Base-by-base conservation (phyloP, 2,329 filamentous ascomycete genomes). In the Emergomyces pasteurianus region DNA sequence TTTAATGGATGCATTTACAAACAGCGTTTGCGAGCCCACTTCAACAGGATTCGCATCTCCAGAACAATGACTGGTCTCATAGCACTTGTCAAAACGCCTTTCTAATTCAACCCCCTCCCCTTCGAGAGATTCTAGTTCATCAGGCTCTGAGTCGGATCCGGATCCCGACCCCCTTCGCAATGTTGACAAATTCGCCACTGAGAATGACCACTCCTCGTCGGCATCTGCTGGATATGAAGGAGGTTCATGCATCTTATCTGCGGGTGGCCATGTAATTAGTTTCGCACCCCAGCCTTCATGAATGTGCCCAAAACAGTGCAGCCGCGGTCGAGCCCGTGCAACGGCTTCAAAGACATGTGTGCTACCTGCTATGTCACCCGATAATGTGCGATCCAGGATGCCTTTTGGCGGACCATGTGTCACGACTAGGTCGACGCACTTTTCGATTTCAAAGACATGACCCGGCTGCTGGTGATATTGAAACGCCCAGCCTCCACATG, bases 281-380 rank as follows among this genome's bases (percentile, higher is more conserved):
- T 78, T 80, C 0, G 76, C 79, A 2, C 84, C 85, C 81, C 83
- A 86, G 0, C 75, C 78, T 64, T 83, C 80, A 66, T 75, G 71
- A 16, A 76, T 75, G 56, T 76, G 74, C 18, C 74, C 73, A 62
- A 77, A 77, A 60, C 72, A 77, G 62, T 76, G 75, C 61, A 76
- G 62, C 0, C 64, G 69, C 7, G 73, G 73, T 56, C 71, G 63
- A 7, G 67, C 63, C 52, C 64, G 66, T n/a, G 70, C 68, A 54
- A 57, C 23, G 54, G 54, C 38, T 18, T 57, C 36, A 16, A 57
- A 57, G 54, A 57, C 12, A 28, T 43, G 38, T 54, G 50, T 54
- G 8, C 31, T 54, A 7, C 50, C 50, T 9, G 31, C 31, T 9
- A 18, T 34, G 5, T 21, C 28, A 36, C 31, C 18, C 9, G 38